A percentile compares a stretch with the other conserved stretches of the same genome.
phyloP scores from a whole-genome alignment of 352 stramenopile species.

The Pythium brachiatum region DNA sequence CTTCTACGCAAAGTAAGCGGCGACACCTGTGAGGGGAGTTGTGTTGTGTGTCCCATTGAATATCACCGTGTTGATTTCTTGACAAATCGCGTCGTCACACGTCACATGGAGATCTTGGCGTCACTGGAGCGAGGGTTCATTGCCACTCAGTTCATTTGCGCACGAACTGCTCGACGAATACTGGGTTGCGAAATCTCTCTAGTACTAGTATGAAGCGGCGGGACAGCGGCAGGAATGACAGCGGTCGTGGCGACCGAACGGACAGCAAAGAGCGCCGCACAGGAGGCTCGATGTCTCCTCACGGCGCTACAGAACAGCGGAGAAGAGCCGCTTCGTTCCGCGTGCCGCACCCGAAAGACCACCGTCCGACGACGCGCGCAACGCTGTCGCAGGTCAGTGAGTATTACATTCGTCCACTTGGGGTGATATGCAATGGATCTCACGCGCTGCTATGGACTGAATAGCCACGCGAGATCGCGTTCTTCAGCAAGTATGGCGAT shows the following conservation, averaged over 20 bases:
- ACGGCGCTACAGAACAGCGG: neutral
- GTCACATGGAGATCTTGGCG: neutral
- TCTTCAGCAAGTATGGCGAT: slow-evolving; percentile 60
- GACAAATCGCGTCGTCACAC: neutral
- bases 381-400: slow-evolving; percentile 22
- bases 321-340: slow-evolving; percentile 1
- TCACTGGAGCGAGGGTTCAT: neutral
- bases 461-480: slow-evolving; percentile 59
- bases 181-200: too few relatives aligned
- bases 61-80: neutral
- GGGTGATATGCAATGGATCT: too few relatives aligned
- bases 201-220: slow-evolving; percentile 21
- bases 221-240: neutral
- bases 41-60: neutral
- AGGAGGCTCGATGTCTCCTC: neutral
- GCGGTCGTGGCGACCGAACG: neutral
- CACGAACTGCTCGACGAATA: neutral
- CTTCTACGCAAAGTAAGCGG: slow-evolving; percentile 65
- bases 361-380: slow-evolving; percentile 8
- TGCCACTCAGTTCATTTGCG: neutral
- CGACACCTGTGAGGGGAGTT: neutral
- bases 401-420: too few relatives aligned
- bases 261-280: slow-evolving; percentile 9
- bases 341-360: slow-evolving; percentile 18
- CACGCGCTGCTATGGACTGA: too few relatives aligned